These are phyloP conservation scores for Boletellus ananiceps DNA, from an alignment of 768 basidiomycete species.

Conservation along the genomic window DNA sequence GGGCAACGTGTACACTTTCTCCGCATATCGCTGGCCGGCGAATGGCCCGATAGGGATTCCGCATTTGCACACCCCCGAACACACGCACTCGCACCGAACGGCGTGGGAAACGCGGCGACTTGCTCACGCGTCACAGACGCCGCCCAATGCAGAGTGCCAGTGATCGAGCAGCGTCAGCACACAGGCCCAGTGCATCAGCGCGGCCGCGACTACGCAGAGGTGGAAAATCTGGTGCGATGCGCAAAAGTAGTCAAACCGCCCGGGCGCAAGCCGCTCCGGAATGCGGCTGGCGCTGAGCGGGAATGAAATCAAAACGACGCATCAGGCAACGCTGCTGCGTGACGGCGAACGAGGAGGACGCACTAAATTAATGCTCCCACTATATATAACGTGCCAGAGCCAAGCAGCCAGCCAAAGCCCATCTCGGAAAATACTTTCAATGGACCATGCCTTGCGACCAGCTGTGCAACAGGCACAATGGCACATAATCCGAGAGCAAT, in stretches of 20 bases:
- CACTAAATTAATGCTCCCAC: conserved; percentile 79
- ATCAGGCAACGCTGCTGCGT: conserved; percentile 20
- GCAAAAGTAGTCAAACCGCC: conserved; percentile 73
- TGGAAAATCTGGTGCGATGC: conserved; percentile 93
- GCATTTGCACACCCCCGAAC: conserved; percentile 3
- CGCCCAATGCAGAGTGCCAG: conserved; percentile 40
- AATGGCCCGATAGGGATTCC: conserved; percentile 21
- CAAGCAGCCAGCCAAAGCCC: conserved; percentile 67
- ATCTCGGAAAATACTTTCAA: conserved; percentile 51
- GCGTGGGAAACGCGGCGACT: conserved; percentile 26
- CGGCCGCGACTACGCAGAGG: conserved; percentile 68
- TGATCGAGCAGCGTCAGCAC: conserved; percentile 55
- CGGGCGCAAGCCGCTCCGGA: conserved; percentile 71
- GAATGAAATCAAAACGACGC: conserved; percentile 28
- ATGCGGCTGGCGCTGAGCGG: conserved; percentile 72
- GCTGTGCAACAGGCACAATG: conserved; percentile 64
- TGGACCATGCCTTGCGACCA: conserved; percentile 55
- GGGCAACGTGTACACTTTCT: conserved; percentile 29
- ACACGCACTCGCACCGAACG: conserved; percentile 12
- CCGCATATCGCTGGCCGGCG: conserved; percentile 22
- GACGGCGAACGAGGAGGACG: conserved; percentile 36
- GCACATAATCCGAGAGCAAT: conserved; percentile 70
- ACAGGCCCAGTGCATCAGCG: conserved; percentile 58
- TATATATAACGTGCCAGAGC: conserved; percentile 74
- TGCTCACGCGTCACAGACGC: conserved; percentile 20